Evolutionary conservation across 139 green algal species (phyloP).

Genomic region (Raphidocelis subcapitata): DNA sequence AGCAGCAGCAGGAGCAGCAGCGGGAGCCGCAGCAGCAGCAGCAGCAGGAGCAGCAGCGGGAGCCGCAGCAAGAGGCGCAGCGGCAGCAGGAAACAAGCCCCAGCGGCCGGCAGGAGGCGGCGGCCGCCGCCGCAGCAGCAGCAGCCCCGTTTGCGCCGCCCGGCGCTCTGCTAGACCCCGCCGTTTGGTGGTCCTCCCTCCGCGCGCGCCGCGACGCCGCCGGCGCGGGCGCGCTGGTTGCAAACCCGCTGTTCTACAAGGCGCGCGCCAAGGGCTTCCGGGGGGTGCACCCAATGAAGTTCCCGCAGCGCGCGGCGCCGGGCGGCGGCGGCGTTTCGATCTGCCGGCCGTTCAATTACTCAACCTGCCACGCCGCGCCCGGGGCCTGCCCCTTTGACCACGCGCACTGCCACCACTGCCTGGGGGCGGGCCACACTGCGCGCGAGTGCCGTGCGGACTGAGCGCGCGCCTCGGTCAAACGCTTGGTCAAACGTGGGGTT

Average conservation of each 20-base stretch:
- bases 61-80: not conserved
- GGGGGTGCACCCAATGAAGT: slow-evolving; percentile 10
- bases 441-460: too few relatives aligned
- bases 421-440: slow-evolving; percentile 9
- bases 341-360: slow-evolving; percentile 34
- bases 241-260: too few relatives aligned
- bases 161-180: too few relatives aligned
- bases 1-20: not conserved
- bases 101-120: not conserved
- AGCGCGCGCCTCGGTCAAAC: too few relatives aligned
- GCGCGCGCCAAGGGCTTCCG: slow-evolving; percentile 1
- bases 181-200: too few relatives aligned
- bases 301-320: slow-evolving; percentile 9
- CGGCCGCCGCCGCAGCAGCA: not conserved
- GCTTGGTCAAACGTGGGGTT: too few relatives aligned
- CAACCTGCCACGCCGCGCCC: slow-evolving; percentile 6
- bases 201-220: too few relatives aligned
- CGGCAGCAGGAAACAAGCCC: slow-evolving; percentile 2
- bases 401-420: slow-evolving; percentile 29
- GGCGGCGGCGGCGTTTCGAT: slow-evolving; percentile 19
- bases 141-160: too few relatives aligned
- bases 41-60: not conserved
- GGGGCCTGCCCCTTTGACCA: slow-evolving; percentile 29
- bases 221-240: too few relatives aligned
- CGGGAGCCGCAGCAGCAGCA: slow-evolving; percentile 2